phyloP scores from a whole-genome alignment of 176 grass and related monocot species.

The Cenchrus americanus region DNA sequence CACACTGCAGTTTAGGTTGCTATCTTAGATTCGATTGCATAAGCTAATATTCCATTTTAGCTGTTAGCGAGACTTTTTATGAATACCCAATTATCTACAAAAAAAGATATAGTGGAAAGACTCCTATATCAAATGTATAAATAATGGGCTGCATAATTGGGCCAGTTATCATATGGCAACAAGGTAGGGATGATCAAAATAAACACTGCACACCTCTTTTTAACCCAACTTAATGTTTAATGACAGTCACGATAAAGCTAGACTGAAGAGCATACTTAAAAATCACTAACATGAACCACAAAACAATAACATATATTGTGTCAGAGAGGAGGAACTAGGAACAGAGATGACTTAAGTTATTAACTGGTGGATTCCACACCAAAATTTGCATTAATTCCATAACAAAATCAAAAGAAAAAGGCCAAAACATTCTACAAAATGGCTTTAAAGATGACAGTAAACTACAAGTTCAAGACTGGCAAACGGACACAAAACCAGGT shows the following conservation, averaged over 20 bases:
- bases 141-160: neutral
- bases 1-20: slow-evolving; percentile 11
- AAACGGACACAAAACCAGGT: slow-evolving; percentile 34
- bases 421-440: neutral
- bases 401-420: slow-evolving; percentile 3
- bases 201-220: neutral
- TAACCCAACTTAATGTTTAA: neutral
- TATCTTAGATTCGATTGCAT: slow-evolving; percentile 14
- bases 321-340: slow-evolving; percentile 14
- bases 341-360: neutral
- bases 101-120: neutral
- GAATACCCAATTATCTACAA: neutral
- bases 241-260: slow-evolving; percentile 1
- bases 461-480: slow-evolving; percentile 25
- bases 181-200: neutral
- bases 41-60: slow-evolving; percentile 3
- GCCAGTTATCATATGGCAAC: neutral
- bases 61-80: neutral
- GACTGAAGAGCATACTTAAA: neutral
- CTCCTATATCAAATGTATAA: neutral
- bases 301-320: slow-evolving; percentile 14
- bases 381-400: slow-evolving; percentile 9
- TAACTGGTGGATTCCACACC: neutral
- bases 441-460: neutral
- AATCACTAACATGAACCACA: neutral